These are phyloP conservation scores for Cercospora berteroae DNA, from an alignment of 2,329 filamentous ascomycete species.

Conservation along the genomic window DNA sequence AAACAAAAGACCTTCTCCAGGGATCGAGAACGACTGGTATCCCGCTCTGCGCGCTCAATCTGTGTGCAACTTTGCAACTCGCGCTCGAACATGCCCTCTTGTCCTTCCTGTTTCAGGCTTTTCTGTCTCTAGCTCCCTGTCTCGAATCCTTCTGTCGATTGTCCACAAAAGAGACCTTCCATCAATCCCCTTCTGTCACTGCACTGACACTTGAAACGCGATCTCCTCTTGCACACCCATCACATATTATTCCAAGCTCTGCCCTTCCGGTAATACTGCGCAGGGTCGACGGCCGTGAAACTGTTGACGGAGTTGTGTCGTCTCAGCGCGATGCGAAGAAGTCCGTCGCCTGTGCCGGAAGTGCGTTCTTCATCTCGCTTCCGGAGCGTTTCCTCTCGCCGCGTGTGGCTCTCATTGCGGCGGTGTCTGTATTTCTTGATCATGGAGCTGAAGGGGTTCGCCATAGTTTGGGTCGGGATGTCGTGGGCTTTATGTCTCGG, in stretches of 20 bases:
- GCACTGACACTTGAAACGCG: not conserved
- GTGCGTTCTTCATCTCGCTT: conserved; percentile 12
- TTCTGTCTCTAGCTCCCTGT: conserved; percentile 2
- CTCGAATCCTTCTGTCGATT: not conserved
- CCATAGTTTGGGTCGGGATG: not conserved
- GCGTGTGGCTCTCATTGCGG: conserved; percentile 1
- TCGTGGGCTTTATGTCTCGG: not conserved
- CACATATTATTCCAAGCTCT: conserved; percentile 16
- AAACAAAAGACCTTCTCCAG: not conserved
- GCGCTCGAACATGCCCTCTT: not conserved
- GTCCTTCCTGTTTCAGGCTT: not conserved
- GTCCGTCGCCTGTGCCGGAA: conserved; percentile 3
- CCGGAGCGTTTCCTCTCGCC: conserved; percentile 5
- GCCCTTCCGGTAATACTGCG: conserved; percentile 9
- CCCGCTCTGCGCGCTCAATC: not conserved
- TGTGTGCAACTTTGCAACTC: conserved; percentile 1
- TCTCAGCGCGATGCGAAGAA: conserved; percentile 17
- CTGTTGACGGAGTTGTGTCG: conserved; percentile 13
- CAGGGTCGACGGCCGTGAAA: conserved; percentile 14
- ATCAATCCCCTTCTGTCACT: not conserved
- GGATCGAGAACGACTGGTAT: not conserved
- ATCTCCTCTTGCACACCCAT: not conserved
- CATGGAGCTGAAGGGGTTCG: conserved; percentile 6
- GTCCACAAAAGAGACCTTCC: not conserved
- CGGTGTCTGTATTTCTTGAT: conserved; percentile 6